These are phyloP conservation scores for Candida pseudofarinosa DNA, from an alignment of 805 yeast species.

Conservation along the genomic window DNA sequence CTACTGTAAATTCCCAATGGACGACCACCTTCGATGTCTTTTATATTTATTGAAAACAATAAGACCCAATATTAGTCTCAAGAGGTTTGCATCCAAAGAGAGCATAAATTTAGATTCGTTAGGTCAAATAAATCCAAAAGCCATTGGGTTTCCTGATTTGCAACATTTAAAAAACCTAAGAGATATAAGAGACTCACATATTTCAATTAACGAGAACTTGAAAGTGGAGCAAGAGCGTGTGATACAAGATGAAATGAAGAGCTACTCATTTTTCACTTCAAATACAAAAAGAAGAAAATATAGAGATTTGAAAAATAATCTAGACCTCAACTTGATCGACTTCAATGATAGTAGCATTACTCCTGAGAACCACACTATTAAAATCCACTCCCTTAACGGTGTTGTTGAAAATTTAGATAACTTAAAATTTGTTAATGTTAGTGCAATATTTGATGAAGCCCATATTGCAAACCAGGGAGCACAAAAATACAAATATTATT, in stretches of 20 bases:
- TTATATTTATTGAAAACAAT: conserved; percentile 17
- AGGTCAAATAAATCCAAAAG: conserved; percentile 16
- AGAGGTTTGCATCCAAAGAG: conserved; percentile 4
- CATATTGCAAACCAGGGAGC: not conserved
- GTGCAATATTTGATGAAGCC: conserved; percentile 3
- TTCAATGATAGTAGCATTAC: conserved; percentile 2
- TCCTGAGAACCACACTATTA: conserved; percentile 9
- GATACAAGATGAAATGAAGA: not conserved
- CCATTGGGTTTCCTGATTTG: conserved; percentile 23
- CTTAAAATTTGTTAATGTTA: conserved; percentile 13
- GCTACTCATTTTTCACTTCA: conserved; percentile 6
- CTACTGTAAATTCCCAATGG: conserved; percentile 27
- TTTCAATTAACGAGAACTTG: not conserved
- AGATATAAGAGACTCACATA: conserved; percentile 1
- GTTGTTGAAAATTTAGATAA: conserved; percentile 16
- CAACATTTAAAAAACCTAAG: conserved; percentile 9
- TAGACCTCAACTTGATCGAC: conserved; percentile 12
- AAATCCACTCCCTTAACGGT: conserved; percentile 15
- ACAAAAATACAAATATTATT: conserved; percentile 3
- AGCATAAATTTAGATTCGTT: conserved; percentile 11
- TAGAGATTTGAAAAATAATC: conserved; percentile 6
- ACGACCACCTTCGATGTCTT: conserved; percentile 20
- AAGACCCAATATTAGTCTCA: conserved; percentile 17
- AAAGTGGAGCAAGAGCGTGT: not conserved
- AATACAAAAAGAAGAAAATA: conserved; percentile 10